Base-by-base conservation (phyloP, 1,284 basidiomycete species). In the Fomitopsis schrenkii region DNA sequence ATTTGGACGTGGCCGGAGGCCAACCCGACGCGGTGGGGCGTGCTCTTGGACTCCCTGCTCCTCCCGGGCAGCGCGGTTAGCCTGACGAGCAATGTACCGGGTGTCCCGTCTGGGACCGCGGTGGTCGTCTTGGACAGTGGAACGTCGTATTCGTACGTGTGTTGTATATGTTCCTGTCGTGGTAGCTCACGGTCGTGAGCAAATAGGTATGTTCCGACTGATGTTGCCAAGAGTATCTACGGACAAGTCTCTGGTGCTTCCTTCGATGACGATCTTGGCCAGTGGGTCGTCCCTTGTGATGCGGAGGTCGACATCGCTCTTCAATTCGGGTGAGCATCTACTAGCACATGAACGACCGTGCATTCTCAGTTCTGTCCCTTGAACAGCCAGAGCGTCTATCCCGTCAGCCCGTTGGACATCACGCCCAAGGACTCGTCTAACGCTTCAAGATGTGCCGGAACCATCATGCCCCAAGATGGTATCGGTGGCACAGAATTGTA, bases 111-210 rank as follows among this genome's bases (percentile, higher is more conserved):
- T 30, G 83, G 86, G 67, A 86, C 85, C 67, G 89, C 88, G 15
- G 88, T 92, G 50, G 82, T 83, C 19, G 77, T 90, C 38, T 78
- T 93, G 59, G 90, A 93, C 71, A 92, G 83, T 64, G 91, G 91
- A 15, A 88, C 90, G 14, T 91, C 90, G 3, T 91, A 85, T 71
- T 85, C 88, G 89, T 91, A 70, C 63, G 89, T 78, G 9, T 19
- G 14, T 9, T 22, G 9, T 33, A 14, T 54, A 10, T 19, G 10
- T 42, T 33, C 14, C 3, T 56, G 44, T 17, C 9, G 14, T 14
- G 41, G 33, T n/a, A 57, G 48, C 10, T 30, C 36, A 52, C 30
- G 67, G 17, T 57, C 35, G 28, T 26, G 22, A 54, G 59, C 61
- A 58, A 62, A 41, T 48, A 89, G 90, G 33, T 91, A 91, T 73